Conservation (phyloP, 352 stramenopile species). For the Phytopythium ostracodes region DNA sequence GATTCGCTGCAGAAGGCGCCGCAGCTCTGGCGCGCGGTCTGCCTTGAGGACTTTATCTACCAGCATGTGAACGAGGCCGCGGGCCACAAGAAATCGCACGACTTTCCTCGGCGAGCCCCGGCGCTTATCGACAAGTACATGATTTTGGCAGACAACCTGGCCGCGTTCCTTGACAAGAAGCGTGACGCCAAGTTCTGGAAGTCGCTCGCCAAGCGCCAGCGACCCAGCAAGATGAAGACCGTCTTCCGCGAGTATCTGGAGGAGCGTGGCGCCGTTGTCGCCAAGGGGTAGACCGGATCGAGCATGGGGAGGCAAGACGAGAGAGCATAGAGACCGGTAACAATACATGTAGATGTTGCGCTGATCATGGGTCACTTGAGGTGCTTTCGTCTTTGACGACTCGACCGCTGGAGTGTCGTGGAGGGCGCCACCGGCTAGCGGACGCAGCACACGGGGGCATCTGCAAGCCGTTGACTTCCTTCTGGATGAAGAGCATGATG, state of each 20-base stretch:
- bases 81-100: not conserved
- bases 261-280: not conserved
- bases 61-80: constrained; percentile 1
- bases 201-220: not conserved
- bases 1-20: constrained; percentile 2
- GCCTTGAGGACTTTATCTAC: constrained; percentile 2
- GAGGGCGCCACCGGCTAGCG: constrained; percentile 37
- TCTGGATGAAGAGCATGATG: constrained; percentile 47
- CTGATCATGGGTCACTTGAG: constrained; percentile 7
- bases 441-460: constrained; percentile 23
- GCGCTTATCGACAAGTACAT: not conserved
- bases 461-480: constrained; percentile 43
- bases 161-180: constrained; percentile 2
- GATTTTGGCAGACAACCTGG: not conserved
- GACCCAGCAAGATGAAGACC: constrained; percentile 2
- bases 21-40: constrained; percentile 9
- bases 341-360: not conserved
- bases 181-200: constrained; percentile 5
- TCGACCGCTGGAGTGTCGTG: constrained; percentile 13
- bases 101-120: constrained; percentile 1
- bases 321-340: constrained; percentile 5
- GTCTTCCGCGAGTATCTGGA: constrained; percentile 4
- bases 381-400: constrained; percentile 4
- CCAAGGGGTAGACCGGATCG: no score
- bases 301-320: not conserved